phyloP scores from a whole-genome alignment of 1,284 basidiomycete species.

The Pyrrhoderma noxium region DNA sequence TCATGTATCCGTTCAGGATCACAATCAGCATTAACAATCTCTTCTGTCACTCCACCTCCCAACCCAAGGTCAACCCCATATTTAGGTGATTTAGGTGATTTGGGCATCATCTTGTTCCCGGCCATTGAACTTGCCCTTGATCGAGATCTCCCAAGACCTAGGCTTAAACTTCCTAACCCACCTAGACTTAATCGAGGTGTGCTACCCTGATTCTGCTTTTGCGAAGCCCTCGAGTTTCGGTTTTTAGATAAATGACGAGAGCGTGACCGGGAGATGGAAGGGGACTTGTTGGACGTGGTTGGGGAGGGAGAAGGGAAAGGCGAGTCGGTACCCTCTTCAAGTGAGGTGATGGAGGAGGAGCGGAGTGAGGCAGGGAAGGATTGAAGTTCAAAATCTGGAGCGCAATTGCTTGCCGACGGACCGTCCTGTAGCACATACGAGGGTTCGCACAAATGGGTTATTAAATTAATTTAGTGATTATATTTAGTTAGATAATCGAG shows the following conservation, averaged over 20 bases:
- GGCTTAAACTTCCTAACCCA: too few species aligned
- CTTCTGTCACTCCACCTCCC: too few species aligned
- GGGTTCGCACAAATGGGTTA: not conserved
- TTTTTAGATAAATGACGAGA: not conserved
- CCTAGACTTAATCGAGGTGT: too few species aligned
- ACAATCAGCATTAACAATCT: not conserved
- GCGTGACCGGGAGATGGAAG: not conserved
- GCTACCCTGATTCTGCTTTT: not conserved
- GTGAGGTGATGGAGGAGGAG: not conserved
- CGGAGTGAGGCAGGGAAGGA: slow-evolving; percentile 1
- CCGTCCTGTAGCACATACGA: not conserved
- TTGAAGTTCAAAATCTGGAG: not conserved
- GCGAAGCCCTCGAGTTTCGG: not conserved
- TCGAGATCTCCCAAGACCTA: too few species aligned
- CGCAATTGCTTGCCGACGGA: not conserved
- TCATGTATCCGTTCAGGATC: not conserved
- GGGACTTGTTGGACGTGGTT: not conserved
- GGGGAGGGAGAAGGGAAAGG: not conserved
- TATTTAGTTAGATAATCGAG: too few species aligned
- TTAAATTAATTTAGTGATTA: not conserved
- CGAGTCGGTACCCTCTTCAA: not conserved
- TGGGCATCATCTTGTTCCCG: too few species aligned
- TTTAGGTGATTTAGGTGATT: too few species aligned
- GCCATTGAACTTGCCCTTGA: too few species aligned
- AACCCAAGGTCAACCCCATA: too few species aligned